Evolutionary conservation across 441 rosid species (phyloP).

Genomic region (Adansonia grandidieri): DNA sequence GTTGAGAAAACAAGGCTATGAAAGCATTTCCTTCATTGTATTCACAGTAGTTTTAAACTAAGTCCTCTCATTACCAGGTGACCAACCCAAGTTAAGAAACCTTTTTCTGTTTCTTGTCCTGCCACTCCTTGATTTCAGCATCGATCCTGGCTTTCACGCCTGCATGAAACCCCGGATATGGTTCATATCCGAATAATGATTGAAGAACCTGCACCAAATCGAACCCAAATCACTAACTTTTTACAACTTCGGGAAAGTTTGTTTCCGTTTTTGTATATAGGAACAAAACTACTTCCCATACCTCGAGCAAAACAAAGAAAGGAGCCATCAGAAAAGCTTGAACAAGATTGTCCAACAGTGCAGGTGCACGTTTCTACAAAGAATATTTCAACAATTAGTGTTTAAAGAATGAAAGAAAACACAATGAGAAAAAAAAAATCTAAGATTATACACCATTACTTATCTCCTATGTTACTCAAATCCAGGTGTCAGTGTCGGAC

Average conservation of each 20-base stretch:
- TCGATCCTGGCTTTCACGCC: slow-evolving; percentile 62
- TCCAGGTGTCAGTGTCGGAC: too few species aligned
- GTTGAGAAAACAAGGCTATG: neutral
- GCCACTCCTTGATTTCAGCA: slow-evolving; percentile 62
- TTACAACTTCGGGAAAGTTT: neutral
- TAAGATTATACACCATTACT: slow-evolving; percentile 1
- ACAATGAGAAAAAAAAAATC: too few species aligned
- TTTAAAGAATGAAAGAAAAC: neutral
- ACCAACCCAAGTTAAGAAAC: slow-evolving; percentile 39
- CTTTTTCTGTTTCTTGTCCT: slow-evolving; percentile 57
- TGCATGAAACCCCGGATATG: slow-evolving; percentile 71
- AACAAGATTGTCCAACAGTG: slow-evolving; percentile 71
- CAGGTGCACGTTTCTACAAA: slow-evolving; percentile 81
- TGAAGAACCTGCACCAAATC: slow-evolving; percentile 63
- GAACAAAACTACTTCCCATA: slow-evolving; percentile 25
- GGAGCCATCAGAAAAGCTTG: slow-evolving; percentile 89
- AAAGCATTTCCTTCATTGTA: neutral
- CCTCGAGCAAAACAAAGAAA: slow-evolving; percentile 86
- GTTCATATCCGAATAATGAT: slow-evolving; percentile 52
- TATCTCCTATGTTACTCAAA: too few species aligned
- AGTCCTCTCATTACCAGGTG: neutral
- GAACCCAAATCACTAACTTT: neutral
- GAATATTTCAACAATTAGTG: neutral
- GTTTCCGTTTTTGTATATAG: neutral
- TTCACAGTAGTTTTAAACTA: slow-evolving; percentile 1